phyloP scores from a whole-genome alignment of 129 eudicot genomes.

The Logfia minima region DNA sequence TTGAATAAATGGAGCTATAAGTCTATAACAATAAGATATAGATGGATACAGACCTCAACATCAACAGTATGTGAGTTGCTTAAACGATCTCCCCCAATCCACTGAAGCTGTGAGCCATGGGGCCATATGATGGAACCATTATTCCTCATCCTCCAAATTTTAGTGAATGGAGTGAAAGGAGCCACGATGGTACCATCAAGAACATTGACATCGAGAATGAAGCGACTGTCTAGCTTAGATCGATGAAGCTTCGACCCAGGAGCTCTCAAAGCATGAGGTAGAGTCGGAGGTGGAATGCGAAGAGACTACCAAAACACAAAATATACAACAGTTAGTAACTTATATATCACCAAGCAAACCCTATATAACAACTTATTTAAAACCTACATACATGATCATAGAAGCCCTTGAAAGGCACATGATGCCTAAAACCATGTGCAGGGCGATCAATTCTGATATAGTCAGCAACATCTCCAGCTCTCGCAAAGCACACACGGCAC shows the following conservation, averaged over 20 bases:
- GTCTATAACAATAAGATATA: not conserved
- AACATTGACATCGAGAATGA: slow-evolving; percentile 80
- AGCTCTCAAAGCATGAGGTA: slow-evolving; percentile 45
- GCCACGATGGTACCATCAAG: slow-evolving; percentile 81
- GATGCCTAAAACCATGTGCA: slow-evolving; percentile 30
- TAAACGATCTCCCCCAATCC: slow-evolving; percentile 88
- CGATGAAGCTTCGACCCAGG: slow-evolving; percentile 38
- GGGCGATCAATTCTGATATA: slow-evolving; percentile 76
- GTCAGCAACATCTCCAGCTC: slow-evolving; percentile 52
- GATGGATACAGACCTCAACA: slow-evolving; percentile 49
- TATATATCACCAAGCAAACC: not conserved
- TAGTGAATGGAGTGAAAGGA: slow-evolving; percentile 71
- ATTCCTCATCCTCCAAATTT: slow-evolving; percentile 96
- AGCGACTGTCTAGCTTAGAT: slow-evolving; percentile 65
- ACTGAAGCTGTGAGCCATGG: slow-evolving; percentile 62
- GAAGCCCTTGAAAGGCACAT: slow-evolving; percentile 37
- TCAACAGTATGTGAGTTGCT: slow-evolving; percentile 50
- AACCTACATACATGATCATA: slow-evolving; percentile 48
- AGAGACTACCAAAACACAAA: slow-evolving; percentile 9
- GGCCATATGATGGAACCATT: slow-evolving; percentile 77
- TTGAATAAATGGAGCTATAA: not conserved
- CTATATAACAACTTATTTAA: not conserved
- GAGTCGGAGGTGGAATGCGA: slow-evolving; percentile 22
- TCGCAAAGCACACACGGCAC: slow-evolving; percentile 65
- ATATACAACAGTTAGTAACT: not conserved